These are phyloP conservation scores for Starmerella sirachaensis DNA, from an alignment of 805 yeast genomes.

Conservation along the genomic window DNA sequence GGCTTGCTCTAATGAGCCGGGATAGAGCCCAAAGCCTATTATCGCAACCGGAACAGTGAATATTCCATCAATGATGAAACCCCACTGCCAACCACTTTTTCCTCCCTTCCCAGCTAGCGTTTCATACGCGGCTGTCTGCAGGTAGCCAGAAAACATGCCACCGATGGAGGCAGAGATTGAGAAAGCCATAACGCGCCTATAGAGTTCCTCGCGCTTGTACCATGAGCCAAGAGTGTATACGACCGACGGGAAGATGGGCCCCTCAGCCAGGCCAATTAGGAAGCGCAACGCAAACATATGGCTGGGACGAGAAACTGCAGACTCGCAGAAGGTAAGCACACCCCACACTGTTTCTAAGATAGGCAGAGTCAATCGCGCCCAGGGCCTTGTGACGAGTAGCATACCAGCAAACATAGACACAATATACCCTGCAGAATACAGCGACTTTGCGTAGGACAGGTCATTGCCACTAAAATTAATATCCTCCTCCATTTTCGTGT, in stretches of 20 bases:
- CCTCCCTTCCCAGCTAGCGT: constrained; percentile 35
- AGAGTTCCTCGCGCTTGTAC: constrained; percentile 36
- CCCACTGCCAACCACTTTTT: constrained; percentile 52
- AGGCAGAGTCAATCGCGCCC: constrained; percentile 31
- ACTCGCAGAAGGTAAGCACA: constrained; percentile 29
- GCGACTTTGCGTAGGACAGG: constrained; percentile 36
- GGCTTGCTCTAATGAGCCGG: constrained; percentile 42
- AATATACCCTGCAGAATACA: constrained; percentile 36
- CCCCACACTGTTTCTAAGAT: constrained; percentile 31
- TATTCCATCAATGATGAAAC: constrained; percentile 52
- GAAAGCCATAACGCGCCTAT: constrained; percentile 33
- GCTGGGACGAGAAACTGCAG: constrained; percentile 26
- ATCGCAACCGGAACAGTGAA: constrained; percentile 32
- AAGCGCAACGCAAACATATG: constrained; percentile 35
- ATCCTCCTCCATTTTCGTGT: constrained; percentile 45
- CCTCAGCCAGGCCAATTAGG: constrained; percentile 36
- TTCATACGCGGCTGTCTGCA: constrained; percentile 35
- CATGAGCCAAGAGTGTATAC: constrained; percentile 36
- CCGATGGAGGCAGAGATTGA: constrained; percentile 34
- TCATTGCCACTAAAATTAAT: constrained; percentile 35
- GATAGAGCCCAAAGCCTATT: constrained; percentile 34
- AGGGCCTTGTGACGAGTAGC: constrained; percentile 27
- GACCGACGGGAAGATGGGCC: constrained; percentile 34
- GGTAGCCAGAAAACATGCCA: constrained; percentile 35
- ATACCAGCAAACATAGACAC: constrained; percentile 37